Evolutionary conservation across 495 filamentous ascomycete species (phyloP).

Genomic region (Zalerion maritima): DNA sequence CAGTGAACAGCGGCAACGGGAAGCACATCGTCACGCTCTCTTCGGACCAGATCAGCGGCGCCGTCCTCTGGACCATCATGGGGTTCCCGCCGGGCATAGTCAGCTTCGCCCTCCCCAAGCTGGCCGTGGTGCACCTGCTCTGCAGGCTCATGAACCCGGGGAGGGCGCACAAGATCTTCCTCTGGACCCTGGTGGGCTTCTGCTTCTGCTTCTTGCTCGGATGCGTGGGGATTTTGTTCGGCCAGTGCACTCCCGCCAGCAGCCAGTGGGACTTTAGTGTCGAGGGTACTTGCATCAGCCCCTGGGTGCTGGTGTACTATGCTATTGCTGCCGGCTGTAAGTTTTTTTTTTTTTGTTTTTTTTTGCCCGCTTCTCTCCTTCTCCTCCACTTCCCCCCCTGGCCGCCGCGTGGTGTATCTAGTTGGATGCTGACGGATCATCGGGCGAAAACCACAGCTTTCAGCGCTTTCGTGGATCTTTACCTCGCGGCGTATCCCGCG

Average conservation of each 20-base stretch:
- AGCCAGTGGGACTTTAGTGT: slow-evolving; percentile 27
- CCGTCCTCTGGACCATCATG: slow-evolving; percentile 19
- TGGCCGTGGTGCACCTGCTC: slow-evolving; percentile 29
- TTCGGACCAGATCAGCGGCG: slow-evolving; percentile 11
- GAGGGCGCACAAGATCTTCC: slow-evolving; percentile 11
- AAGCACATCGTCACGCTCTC: slow-evolving; percentile 15
- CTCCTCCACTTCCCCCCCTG: no score
- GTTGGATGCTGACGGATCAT: slow-evolving; percentile 3
- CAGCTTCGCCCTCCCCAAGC: slow-evolving; percentile 28
- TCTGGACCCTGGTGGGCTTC: slow-evolving; percentile 20
- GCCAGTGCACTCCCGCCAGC: slow-evolving; percentile 24
- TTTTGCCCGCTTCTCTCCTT: no score
- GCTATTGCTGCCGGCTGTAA: slow-evolving; percentile 26
- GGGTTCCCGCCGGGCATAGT: slow-evolving; percentile 25
- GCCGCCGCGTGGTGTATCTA: background rate
- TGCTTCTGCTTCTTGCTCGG: slow-evolving; percentile 16
- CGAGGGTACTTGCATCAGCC: slow-evolving; percentile 17
- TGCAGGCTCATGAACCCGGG: slow-evolving; percentile 21
- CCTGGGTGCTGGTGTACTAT: slow-evolving; percentile 23
- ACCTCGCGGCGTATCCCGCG: slow-evolving; percentile 32
- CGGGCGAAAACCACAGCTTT: no score
- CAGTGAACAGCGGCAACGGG: slow-evolving; percentile 10
- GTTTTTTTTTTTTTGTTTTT: slow-evolving; percentile 5
- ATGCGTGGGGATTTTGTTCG: slow-evolving; percentile 24
- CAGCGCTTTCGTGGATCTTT: slow-evolving; percentile 31